A percentile compares a stretch with the other conserved stretches of the same genome.
phyloP scores from a whole-genome alignment of 345 rosid genomes.

The Ricinus communis region DNA sequence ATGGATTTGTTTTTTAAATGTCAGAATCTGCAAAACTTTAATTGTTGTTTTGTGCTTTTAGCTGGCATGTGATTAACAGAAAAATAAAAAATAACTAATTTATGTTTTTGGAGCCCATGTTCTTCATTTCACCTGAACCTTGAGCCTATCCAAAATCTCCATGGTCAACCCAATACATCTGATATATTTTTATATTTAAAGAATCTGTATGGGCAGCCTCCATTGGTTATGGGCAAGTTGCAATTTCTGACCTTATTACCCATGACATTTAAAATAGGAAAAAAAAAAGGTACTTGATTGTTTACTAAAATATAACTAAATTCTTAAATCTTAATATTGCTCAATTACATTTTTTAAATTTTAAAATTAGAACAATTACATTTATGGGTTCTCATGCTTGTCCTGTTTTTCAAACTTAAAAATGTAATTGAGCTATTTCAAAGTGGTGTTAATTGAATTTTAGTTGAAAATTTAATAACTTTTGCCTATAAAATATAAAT shows the following conservation, averaged over 20 bases:
- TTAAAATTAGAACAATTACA: too few relatives aligned
- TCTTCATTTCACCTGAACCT: neutral
- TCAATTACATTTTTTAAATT: too few relatives aligned
- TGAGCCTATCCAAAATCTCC: neutral
- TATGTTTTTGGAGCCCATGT: neutral
- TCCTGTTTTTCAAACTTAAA: too few relatives aligned
- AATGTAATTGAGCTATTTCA: too few relatives aligned
- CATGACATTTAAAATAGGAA: too few relatives aligned
- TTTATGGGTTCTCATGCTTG: too few relatives aligned
- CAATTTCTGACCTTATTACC: neutral
- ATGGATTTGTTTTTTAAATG: neutral
- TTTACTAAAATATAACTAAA: too few relatives aligned
- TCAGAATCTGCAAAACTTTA: neutral
- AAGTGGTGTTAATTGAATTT: too few relatives aligned
- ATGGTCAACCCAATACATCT: slow-evolving; percentile 12
- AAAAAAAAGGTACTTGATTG: too few relatives aligned
- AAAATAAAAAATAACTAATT: neutral
- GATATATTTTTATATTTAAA: neutral
- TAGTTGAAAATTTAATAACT: too few relatives aligned
- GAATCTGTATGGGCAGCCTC: slow-evolving; percentile 17
- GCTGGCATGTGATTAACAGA: slow-evolving; percentile 3
- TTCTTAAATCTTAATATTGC: too few relatives aligned
- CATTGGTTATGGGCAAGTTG: slow-evolving; percentile 2
- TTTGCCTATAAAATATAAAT: too few relatives aligned
- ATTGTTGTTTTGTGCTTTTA: neutral